Percentiles rank a stretch among this genome's conserved stretches.
Conservation (phyloP, 2,329 filamentous ascomycete genomes). For the Bipolaris oryzae region DNA sequence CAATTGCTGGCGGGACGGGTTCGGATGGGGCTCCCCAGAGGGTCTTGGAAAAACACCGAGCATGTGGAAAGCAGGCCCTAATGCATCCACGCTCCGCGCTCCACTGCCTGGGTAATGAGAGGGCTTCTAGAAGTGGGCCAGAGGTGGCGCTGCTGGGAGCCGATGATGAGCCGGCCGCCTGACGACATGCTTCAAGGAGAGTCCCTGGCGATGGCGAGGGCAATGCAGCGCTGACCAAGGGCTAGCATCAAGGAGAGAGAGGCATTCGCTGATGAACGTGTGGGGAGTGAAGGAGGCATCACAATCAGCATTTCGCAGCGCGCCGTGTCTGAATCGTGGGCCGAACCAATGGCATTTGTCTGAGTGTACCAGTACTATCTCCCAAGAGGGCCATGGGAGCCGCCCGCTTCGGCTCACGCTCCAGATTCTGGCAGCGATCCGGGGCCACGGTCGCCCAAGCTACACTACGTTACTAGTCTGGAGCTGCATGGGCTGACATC, state of each 20-base stretch:
- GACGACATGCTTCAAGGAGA: not conserved
- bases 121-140: conserved; percentile 24
- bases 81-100: conserved; percentile 12
- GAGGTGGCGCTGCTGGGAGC: conserved; percentile 5
- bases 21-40: conserved; percentile 19
- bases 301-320: not conserved
- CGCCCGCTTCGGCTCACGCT: conserved; percentile 10
- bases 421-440: conserved; percentile 14
- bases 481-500: not conserved
- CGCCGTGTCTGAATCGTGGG: not conserved
- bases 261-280: conserved; percentile 5
- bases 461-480: not conserved
- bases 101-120: conserved; percentile 13
- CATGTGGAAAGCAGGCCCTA: conserved; percentile 9
- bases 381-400: conserved; percentile 1
- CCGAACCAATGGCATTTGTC: conserved; percentile 23
- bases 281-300: conserved; percentile 12
- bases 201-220: not conserved
- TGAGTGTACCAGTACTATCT: conserved; percentile 16
- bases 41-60: conserved; percentile 27
- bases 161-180: conserved; percentile 6
- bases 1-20: conserved; percentile 13
- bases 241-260: not conserved
- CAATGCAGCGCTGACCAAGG: not conserved
- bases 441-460: conserved; percentile 9